phyloP scores from a whole-genome alignment of 129 eudicot genomes.

The Heracleum sosnowskyi region DNA sequence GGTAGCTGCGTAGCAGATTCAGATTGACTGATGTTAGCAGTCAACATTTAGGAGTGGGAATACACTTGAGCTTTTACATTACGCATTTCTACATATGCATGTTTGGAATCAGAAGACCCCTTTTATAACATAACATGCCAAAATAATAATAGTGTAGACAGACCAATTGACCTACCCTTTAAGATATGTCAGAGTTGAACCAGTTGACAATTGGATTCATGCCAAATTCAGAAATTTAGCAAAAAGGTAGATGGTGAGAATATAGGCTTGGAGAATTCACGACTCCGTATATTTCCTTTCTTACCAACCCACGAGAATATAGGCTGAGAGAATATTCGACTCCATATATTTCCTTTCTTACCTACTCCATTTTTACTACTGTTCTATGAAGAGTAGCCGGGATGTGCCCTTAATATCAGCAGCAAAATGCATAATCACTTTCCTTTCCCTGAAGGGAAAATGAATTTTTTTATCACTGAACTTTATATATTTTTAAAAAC shows the following conservation, averaged over 20 bases:
- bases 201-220: not conserved
- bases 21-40: not conserved
- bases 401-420: not conserved
- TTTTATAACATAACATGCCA: not conserved
- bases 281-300: not conserved
- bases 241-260: not conserved
- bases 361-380: not conserved
- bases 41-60: not conserved
- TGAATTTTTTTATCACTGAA: too few relatives aligned
- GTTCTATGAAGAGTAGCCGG: not conserved
- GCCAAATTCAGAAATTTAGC: not conserved
- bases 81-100: not conserved
- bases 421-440: not conserved
- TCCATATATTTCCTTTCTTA: not conserved
- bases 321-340: not conserved
- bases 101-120: not conserved
- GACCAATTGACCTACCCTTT: not conserved
- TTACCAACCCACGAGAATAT: not conserved
- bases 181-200: not conserved
- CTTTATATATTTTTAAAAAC: too few relatives aligned
- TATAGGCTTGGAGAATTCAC: not conserved
- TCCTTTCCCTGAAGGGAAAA: too few relatives aligned
- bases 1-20: slow-evolving; percentile 47
- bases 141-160: not conserved
- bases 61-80: not conserved